phyloP scores from a whole-genome alignment of 106 monocot genomes.

The Alisma plantagoaquatica region DNA sequence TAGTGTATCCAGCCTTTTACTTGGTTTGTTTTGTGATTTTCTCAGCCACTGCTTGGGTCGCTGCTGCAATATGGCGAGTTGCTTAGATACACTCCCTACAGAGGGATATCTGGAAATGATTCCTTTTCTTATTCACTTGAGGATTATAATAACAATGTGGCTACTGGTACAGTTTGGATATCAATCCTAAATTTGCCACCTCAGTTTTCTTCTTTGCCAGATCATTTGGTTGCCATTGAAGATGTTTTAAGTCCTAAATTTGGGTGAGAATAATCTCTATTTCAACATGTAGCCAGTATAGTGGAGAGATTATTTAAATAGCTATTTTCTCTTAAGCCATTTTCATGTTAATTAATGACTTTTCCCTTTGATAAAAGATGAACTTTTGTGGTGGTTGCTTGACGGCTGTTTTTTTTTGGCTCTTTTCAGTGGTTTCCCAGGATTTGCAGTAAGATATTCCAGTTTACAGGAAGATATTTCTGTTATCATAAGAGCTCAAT shows the following conservation, averaged over 20 bases:
- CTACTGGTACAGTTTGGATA: conserved; percentile 34
- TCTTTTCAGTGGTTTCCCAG: conserved; percentile 60
- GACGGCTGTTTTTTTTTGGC: too few relatives aligned
- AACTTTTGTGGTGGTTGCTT: too few relatives aligned
- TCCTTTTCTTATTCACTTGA: conserved; percentile 60
- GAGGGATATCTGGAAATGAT: conserved; percentile 87
- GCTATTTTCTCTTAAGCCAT: too few relatives aligned
- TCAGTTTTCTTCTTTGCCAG: conserved; percentile 78
- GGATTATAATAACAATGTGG: conserved; percentile 58
- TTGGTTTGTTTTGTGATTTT: conserved; percentile 14
- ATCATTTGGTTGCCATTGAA: conserved; percentile 46
- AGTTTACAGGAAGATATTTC: conserved; percentile 58
- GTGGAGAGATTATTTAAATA: too few relatives aligned
- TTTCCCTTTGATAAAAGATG: too few relatives aligned
- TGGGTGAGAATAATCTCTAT: conserved; percentile 33
- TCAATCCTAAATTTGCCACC: conserved; percentile 77
- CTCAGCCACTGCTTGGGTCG: conserved; percentile 81
- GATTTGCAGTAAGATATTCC: conserved; percentile 70
- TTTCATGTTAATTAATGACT: not conserved
- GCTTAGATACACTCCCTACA: conserved; percentile 76
- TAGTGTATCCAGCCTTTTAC: too few relatives aligned
- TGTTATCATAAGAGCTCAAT: conserved; percentile 50
- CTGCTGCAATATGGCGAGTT: conserved; percentile 46
- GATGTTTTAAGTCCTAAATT: conserved; percentile 64
- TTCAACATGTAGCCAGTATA: too few relatives aligned